A percentile compares a stretch with the other conserved stretches of the same genome.
Conservation (phyloP, 768 basidiomycete genomes). For the Rhodotorula taiwanensis region DNA sequence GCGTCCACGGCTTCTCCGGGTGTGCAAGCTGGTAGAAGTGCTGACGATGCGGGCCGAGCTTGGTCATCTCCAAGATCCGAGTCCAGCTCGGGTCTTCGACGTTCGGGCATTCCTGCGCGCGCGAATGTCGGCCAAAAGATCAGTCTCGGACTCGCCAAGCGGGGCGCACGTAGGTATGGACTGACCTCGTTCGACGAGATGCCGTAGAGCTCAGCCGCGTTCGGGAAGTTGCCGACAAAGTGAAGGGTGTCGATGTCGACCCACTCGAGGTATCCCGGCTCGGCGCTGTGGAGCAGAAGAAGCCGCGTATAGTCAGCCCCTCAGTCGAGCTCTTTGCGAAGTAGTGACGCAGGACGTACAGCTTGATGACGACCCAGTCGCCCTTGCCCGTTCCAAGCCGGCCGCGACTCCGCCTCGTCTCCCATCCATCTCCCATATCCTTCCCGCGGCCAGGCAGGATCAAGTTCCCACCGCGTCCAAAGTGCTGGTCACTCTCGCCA, state of each 20-base stretch:
- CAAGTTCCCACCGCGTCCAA: constrained; percentile 81
- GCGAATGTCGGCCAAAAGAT: background rate
- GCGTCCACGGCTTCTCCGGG: constrained; percentile 59
- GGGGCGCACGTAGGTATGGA: background rate
- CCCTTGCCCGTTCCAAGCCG: constrained; percentile 59
- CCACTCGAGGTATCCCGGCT: constrained; percentile 61
- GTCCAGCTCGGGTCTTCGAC: constrained; percentile 59
- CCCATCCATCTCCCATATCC: constrained; percentile 94
- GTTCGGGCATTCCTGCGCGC: constrained; percentile 40
- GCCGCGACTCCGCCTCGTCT: constrained; percentile 76
- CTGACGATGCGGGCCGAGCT: constrained; percentile 79
- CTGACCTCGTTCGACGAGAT: constrained; percentile 46
- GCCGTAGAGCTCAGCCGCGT: constrained; percentile 73
- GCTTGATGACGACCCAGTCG: constrained; percentile 83
- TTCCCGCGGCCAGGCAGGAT: constrained; percentile 78
- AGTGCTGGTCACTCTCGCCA: constrained; percentile 87
- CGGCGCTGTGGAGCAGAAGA: no score
- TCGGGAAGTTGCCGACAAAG: constrained; percentile 94
- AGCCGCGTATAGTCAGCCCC: no score
- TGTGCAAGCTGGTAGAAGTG: constrained; percentile 81
- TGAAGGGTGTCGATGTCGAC: constrained; percentile 88
- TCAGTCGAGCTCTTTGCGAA: no score
- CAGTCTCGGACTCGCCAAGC: no score
- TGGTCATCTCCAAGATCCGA: constrained; percentile 63
- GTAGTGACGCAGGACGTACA: constrained; percentile 55